These are phyloP conservation scores for Kewa caespitosa DNA, from an alignment of 179 eudicot genomes.

Conservation along the genomic window DNA sequence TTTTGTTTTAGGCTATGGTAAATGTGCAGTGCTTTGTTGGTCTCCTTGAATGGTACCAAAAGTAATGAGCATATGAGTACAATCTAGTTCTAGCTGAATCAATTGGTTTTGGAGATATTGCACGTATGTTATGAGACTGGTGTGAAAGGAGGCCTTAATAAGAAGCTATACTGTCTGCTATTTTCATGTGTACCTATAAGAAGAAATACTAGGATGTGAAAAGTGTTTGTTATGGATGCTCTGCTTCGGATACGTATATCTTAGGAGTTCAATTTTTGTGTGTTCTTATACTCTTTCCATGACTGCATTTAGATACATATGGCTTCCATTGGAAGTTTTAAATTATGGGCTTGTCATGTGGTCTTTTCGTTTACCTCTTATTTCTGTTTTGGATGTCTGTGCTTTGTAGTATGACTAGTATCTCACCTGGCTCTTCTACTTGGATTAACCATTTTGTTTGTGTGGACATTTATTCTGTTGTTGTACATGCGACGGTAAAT, in stretches of 20 bases:
- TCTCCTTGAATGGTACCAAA: not conserved
- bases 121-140: not conserved
- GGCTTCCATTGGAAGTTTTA: not conserved
- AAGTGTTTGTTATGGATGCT: not conserved
- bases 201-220: not conserved
- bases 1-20: not conserved
- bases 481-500: too few relatives aligned
- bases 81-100: too few relatives aligned
- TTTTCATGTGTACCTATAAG: not conserved
- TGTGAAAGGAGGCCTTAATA: not conserved
- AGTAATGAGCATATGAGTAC: not conserved
- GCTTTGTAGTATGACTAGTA: not conserved
- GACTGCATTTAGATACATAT: not conserved
- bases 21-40: not conserved
- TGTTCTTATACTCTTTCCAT: not conserved
- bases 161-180: not conserved
- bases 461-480: not conserved
- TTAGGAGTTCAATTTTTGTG: not conserved
- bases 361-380: not conserved
- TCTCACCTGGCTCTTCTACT: not conserved
- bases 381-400: not conserved
- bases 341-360: not conserved
- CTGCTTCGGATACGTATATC: not conserved
- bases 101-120: too few relatives aligned
- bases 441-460: not conserved